Conservation (phyloP, 495 filamentous ascomycete species). For the Neurospora africana region DNA sequence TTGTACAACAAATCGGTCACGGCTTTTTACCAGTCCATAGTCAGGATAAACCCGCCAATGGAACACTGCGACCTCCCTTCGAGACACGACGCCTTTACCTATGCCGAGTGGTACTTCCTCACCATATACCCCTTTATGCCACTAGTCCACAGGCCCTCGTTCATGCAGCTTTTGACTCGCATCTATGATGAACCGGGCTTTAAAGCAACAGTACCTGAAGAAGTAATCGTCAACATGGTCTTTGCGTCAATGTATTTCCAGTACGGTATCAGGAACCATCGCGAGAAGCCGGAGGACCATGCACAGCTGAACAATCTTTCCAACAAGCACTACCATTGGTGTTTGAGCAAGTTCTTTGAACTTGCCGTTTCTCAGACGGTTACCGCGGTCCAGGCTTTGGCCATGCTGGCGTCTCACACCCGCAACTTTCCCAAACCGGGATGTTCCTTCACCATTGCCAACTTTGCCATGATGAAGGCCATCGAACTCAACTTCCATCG, state of each 20-base stretch:
- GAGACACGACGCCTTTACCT: conserved; percentile 46
- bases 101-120: conserved; percentile 61
- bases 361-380: conserved; percentile 48
- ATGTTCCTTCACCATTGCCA: conserved; percentile 53
- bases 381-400: conserved; percentile 58
- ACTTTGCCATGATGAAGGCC: conserved; percentile 50
- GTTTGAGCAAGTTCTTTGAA: conserved; percentile 54
- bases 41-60: conserved; percentile 46
- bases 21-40: conserved; percentile 50
- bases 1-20: conserved; percentile 59
- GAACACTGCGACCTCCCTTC: conserved; percentile 46
- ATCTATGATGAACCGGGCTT: conserved; percentile 54
- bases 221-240: conserved; percentile 65
- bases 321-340: conserved; percentile 66
- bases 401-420: conserved; percentile 57
- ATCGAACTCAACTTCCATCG: conserved; percentile 66
- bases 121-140: conserved; percentile 63
- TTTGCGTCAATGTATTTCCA: conserved; percentile 70
- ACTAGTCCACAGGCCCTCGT: conserved; percentile 59
- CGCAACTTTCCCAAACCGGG: conserved; percentile 72
- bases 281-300: conserved; percentile 40
- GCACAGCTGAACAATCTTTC: conserved; percentile 47
- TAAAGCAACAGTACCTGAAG: conserved; percentile 50
- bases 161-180: conserved; percentile 47
- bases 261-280: conserved; percentile 48